Evolutionary conservation across 2,329 filamentous ascomycete species (phyloP).

Genomic region (Trichoderma hamatum): DNA sequence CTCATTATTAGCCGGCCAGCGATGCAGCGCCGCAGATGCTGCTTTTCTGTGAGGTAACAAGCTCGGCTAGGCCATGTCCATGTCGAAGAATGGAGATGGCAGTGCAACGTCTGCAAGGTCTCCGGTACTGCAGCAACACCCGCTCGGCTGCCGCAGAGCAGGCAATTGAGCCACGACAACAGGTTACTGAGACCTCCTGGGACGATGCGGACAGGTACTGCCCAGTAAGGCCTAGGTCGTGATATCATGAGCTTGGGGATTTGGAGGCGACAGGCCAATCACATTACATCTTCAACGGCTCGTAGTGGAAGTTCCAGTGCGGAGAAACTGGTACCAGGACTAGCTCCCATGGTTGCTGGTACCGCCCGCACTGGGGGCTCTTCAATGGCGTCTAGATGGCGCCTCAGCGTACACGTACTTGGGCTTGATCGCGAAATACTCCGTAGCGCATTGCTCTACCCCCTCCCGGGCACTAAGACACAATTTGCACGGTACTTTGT

Average conservation of each 20-base stretch:
- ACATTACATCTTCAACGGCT: constrained; percentile 2
- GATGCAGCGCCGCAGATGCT: neutral
- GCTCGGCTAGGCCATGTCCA: neutral
- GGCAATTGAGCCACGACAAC: neutral
- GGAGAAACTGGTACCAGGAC: constrained; percentile 13
- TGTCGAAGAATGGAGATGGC: neutral
- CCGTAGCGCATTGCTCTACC: neutral
- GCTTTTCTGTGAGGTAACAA: constrained; percentile 10
- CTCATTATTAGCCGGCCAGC: neutral
- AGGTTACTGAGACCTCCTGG: constrained; percentile 11
- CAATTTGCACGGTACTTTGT: neutral
- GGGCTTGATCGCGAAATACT: neutral
- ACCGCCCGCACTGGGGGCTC: neutral
- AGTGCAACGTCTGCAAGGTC: neutral
- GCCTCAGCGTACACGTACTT: neutral
- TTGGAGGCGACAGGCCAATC: constrained; percentile 1
- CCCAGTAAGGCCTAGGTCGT: neutral
- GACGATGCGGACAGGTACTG: neutral
- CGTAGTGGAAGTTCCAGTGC: neutral
- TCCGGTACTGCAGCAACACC: neutral
- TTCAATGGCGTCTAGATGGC: neutral
- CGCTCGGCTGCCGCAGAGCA: neutral
- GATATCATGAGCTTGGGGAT: constrained; percentile 8
- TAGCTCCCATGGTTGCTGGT: neutral
- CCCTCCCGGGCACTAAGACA: too few species aligned